Evolutionary conservation across 371 early-diverging fungal species (phyloP).

Genomic region (Actinomortierella ambigua): DNA sequence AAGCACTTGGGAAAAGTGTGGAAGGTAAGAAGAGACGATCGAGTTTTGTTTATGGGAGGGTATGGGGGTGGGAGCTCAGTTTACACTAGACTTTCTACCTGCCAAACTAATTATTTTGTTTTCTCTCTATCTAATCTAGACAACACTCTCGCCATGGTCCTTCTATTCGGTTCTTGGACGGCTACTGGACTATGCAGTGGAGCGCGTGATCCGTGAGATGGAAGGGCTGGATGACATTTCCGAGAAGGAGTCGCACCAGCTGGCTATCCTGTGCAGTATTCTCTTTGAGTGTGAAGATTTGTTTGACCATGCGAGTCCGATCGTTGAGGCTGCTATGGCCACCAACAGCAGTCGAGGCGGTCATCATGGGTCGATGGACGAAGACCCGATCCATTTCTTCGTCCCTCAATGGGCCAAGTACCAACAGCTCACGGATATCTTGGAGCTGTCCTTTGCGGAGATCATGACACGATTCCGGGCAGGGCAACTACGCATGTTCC

Average conservation of each 20-base stretch:
- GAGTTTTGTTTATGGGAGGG: constrained; percentile 35
- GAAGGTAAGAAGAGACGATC: constrained; percentile 45
- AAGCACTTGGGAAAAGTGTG: constrained; percentile 49
- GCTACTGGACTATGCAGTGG: constrained; percentile 53
- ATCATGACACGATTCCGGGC: constrained; percentile 67
- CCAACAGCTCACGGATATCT: constrained; percentile 61
- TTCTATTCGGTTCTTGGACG: constrained; percentile 49
- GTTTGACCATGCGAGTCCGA: constrained; percentile 52
- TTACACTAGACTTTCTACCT: too few relatives aligned
- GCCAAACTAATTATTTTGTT: too few relatives aligned
- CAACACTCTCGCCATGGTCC: constrained; percentile 45
- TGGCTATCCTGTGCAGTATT: constrained; percentile 57
- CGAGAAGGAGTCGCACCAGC: constrained; percentile 68
- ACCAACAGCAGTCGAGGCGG: neutral
- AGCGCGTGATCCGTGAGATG: constrained; percentile 57
- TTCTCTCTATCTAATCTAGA: constrained; percentile 16
- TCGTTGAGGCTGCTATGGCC: constrained; percentile 45
- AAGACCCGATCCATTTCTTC: constrained; percentile 45
- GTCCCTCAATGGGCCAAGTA: constrained; percentile 64
- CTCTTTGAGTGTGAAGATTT: constrained; percentile 56
- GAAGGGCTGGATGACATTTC: constrained; percentile 68
- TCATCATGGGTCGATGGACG: neutral
- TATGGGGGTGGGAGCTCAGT: too few relatives aligned
- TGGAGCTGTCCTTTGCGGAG: constrained; percentile 71
- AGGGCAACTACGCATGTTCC: constrained; percentile 62